Percentiles rank a stretch among this genome's conserved stretches.
Evolutionary conservation across 2,329 filamentous ascomycete genomes (phyloP).

Genomic region (Thielaviopsis populi): DNA sequence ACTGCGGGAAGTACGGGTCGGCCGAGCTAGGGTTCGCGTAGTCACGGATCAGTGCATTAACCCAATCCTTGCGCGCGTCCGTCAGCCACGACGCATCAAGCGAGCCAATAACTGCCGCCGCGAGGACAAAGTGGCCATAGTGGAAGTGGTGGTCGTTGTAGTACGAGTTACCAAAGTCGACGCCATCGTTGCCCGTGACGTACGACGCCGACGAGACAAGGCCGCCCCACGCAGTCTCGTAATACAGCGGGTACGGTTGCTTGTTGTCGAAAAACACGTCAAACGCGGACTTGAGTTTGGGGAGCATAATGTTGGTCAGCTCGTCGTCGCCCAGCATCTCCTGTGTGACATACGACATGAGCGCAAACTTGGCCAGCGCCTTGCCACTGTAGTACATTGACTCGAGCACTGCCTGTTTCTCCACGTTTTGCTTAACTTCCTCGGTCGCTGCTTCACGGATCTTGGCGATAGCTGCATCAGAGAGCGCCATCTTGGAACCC

Average conservation of each 20-base stretch:
- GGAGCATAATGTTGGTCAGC: conserved; percentile 42
- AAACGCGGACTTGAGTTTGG: conserved; percentile 51
- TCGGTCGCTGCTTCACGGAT: conserved; percentile 49
- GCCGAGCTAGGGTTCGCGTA: conserved; percentile 55
- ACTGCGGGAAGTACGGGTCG: conserved; percentile 68
- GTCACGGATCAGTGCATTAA: conserved; percentile 75
- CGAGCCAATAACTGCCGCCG: conserved; percentile 67
- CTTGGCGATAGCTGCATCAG: conserved; percentile 37
- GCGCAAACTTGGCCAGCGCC: conserved; percentile 62
- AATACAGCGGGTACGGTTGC: conserved; percentile 50
- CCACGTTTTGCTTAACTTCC: conserved; percentile 65
- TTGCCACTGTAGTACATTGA: conserved; percentile 94
- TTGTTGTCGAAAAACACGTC: conserved; percentile 49
- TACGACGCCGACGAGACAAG: conserved; percentile 66
- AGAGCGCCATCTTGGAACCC: conserved; percentile 33
- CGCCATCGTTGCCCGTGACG: conserved; percentile 47
- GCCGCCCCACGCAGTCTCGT: conserved; percentile 64
- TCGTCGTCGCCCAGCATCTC: conserved; percentile 45
- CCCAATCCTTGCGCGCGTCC: conserved; percentile 55
- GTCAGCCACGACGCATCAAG: conserved; percentile 61
- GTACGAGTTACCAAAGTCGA: conserved; percentile 80
- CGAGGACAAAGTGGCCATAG: conserved; percentile 79
- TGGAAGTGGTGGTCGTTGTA: conserved; percentile 68
- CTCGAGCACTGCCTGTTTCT: conserved; percentile 55
- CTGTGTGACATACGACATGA: conserved; percentile 48